Evolutionary conservation across 1,284 basidiomycete species (phyloP).

Genomic region (Mycena sp.): DNA sequence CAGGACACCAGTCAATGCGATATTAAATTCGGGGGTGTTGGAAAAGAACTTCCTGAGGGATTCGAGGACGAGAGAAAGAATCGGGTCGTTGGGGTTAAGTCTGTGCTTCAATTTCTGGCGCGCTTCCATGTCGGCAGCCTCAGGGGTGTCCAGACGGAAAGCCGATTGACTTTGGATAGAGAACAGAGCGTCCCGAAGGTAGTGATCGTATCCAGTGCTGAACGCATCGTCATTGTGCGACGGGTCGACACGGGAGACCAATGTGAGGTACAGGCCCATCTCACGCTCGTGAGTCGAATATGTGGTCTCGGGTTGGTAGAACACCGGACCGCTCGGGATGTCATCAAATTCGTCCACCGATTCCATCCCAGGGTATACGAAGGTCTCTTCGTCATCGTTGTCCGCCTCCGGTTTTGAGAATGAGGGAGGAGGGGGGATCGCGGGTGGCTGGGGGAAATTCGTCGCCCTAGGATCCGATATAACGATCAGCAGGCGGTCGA

Average conservation of each 20-base stretch:
- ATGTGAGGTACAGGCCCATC: conserved; percentile 83
- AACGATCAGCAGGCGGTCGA: conserved; percentile 76
- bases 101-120: conserved; percentile 70
- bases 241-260: conserved; percentile 85
- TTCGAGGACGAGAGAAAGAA: conserved; percentile 80
- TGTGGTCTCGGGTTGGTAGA: conserved; percentile 74
- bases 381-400: conserved; percentile 74
- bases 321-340: conserved; percentile 48
- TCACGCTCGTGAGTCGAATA: conserved; percentile 84
- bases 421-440: conserved; percentile 46
- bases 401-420: conserved; percentile 38
- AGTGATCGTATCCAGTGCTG: conserved; percentile 88
- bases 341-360: conserved; percentile 40
- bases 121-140: conserved; percentile 50
- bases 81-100: conserved; percentile 83
- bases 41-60: conserved; percentile 84
- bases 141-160: conserved; percentile 58
- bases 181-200: conserved; percentile 83
- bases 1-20: conserved; percentile 87
- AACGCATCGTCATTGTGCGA: conserved; percentile 79
- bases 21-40: conserved; percentile 88
- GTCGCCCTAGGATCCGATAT: conserved; percentile 79
- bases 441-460: conserved; percentile 73
- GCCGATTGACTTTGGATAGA: conserved; percentile 74
- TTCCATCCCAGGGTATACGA: conserved; percentile 70